Conservation (phyloP, 2,329 filamentous ascomycete species). For the Fulvia fulva region DNA sequence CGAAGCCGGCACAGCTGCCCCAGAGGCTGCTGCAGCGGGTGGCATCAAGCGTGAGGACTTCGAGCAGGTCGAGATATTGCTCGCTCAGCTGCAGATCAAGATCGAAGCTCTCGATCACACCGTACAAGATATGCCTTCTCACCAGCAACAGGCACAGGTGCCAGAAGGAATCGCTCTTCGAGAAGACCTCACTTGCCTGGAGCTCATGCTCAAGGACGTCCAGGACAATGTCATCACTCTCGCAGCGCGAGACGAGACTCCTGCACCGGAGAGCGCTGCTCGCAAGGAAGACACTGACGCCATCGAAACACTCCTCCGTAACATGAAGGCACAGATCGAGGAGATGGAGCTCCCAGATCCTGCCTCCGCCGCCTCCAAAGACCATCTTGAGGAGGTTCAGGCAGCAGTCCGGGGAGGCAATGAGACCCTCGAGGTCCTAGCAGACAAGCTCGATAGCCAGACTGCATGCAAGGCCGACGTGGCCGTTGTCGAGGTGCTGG, state of each 20-base stretch:
- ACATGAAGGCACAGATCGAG: slow-evolving; percentile 83
- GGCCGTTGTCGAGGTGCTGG: slow-evolving; percentile 68
- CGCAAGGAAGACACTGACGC: slow-evolving; percentile 82
- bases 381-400: slow-evolving; percentile 61
- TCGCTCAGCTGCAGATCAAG: slow-evolving; percentile 78
- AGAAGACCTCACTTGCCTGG: slow-evolving; percentile 51
- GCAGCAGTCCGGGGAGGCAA: slow-evolving; percentile 70
- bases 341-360: slow-evolving; percentile 65
- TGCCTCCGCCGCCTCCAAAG: slow-evolving; percentile 63
- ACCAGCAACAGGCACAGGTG: slow-evolving; percentile 37
- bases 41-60: slow-evolving; percentile 67
- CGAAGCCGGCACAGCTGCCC: slow-evolving; percentile 32
- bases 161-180: slow-evolving; percentile 40
- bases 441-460: slow-evolving; percentile 62
- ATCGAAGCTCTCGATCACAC: slow-evolving; percentile 69
- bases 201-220: slow-evolving; percentile 51
- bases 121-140: slow-evolving; percentile 44
- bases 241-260: slow-evolving; percentile 37
- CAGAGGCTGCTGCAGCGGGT: slow-evolving; percentile 23
- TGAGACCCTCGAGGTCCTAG: slow-evolving; percentile 64
- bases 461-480: slow-evolving; percentile 76
- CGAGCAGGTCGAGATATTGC: slow-evolving; percentile 77
- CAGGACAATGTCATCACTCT: slow-evolving; percentile 57
- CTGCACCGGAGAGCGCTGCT: slow-evolving; percentile 50
- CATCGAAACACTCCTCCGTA: slow-evolving; percentile 84